These are phyloP conservation scores for Porcisia deanei DNA, from an alignment of 208 protist genomes.

Conservation along the genomic window DNA sequence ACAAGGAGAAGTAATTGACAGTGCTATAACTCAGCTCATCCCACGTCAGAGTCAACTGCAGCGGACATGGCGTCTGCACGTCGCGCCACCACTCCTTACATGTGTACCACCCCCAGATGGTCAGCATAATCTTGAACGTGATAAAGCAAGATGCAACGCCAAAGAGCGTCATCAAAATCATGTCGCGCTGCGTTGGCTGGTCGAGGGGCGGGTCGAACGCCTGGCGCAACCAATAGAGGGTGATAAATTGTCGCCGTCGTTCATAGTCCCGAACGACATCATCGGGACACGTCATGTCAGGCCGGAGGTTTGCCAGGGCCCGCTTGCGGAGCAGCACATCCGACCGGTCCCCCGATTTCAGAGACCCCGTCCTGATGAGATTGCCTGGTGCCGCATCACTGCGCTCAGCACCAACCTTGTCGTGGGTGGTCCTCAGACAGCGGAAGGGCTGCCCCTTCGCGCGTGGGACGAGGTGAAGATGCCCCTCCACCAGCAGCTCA, in stretches of 20 bases:
- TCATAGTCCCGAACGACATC: slow-evolving; percentile 46
- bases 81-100: slow-evolving; percentile 46
- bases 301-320: slow-evolving; percentile 36
- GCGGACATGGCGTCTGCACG: slow-evolving; percentile 38
- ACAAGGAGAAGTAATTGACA: slow-evolving; percentile 64
- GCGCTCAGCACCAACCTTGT: not conserved
- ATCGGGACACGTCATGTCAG: slow-evolving; percentile 43
- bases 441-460: slow-evolving; percentile 8
- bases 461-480: slow-evolving; percentile 13
- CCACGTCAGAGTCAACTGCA: slow-evolving; percentile 62
- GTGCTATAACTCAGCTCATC: slow-evolving; percentile 65
- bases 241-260: slow-evolving; percentile 31
- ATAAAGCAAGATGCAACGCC: slow-evolving; percentile 31
- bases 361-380: not conserved
- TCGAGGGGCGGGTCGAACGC: slow-evolving; percentile 32
- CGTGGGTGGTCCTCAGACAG: slow-evolving; percentile 12
- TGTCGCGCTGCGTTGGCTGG: slow-evolving; percentile 28
- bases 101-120: slow-evolving; percentile 38
- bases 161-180: slow-evolving; percentile 31
- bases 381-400: not conserved
- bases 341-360: not conserved
- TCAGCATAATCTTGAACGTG: slow-evolving; percentile 44
- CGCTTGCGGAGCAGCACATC: slow-evolving; percentile 9
- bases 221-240: slow-evolving; percentile 35
- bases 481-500: slow-evolving; percentile 22